Conservation (phyloP, 805 yeast genomes). For the Ogataea trehalophila region DNA sequence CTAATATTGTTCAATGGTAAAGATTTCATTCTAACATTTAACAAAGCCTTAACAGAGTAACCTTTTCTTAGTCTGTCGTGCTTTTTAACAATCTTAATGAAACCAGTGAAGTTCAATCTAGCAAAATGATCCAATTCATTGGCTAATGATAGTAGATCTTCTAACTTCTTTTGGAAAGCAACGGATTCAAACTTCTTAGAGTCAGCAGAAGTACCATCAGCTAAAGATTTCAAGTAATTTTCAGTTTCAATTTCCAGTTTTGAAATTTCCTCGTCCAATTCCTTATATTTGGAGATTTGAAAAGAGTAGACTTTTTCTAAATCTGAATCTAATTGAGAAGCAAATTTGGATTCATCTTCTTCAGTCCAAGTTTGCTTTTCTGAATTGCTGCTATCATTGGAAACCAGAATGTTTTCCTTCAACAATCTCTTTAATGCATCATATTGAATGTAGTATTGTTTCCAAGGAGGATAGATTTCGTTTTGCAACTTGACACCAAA, state of each 20-base stretch:
- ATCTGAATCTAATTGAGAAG: conserved; percentile 59
- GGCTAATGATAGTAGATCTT: conserved; percentile 66
- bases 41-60: conserved; percentile 84
- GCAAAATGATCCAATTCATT: conserved; percentile 87
- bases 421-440: conserved; percentile 59
- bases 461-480: conserved; percentile 89
- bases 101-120: conserved; percentile 90
- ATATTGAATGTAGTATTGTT: conserved; percentile 62
- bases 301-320: conserved; percentile 74
- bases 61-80: conserved; percentile 88
- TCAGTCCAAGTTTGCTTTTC: conserved; percentile 51
- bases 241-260: conserved; percentile 58
- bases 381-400: conserved; percentile 2
- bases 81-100: conserved; percentile 89
- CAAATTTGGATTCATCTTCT: conserved; percentile 67
- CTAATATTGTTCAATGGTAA: conserved; percentile 76
- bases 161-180: conserved; percentile 63
- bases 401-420: conserved; percentile 54
- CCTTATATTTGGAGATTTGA: conserved; percentile 62
- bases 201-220: conserved; percentile 15
- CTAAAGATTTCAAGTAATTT: conserved; percentile 24
- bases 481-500: conserved; percentile 79
- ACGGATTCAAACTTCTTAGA: conserved; percentile 49
- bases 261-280: conserved; percentile 59
- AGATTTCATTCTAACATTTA: conserved; percentile 80